Conservation (phyloP, 108 stramenopile species). For the Fistulifera pelliculosa region DNA sequence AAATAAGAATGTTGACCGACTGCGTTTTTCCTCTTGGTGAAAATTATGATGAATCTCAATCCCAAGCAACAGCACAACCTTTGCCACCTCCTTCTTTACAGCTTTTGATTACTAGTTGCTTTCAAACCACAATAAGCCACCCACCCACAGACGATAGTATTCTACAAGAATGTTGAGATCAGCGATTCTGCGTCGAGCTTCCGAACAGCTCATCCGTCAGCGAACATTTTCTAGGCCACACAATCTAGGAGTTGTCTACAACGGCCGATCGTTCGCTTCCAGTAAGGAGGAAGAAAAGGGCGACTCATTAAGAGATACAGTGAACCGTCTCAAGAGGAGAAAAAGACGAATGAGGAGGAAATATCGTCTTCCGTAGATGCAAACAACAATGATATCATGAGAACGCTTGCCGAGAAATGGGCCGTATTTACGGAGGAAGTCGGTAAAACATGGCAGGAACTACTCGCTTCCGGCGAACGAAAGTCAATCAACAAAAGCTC, state of each 20-base stretch:
- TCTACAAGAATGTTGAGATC: neutral
- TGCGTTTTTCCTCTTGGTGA: neutral
- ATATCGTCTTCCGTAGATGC: neutral
- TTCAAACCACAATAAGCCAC: too few species aligned
- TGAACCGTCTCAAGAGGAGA: neutral
- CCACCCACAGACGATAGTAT: too few species aligned
- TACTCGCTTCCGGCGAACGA: constrained; percentile 58
- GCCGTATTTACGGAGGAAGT: constrained; percentile 41
- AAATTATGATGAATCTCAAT: neutral
- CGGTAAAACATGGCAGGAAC: constrained; percentile 68
- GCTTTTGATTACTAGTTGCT: too few species aligned
- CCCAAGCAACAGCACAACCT: neutral
- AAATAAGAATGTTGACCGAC: too few species aligned
- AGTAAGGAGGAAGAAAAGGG: neutral
- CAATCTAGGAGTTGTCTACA: neutral
- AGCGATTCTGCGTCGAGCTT: neutral
- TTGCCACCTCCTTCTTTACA: neutral
- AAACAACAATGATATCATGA: neutral
- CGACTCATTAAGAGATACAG: constrained; percentile 17
- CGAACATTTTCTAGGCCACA: neutral
- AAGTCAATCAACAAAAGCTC: constrained; percentile 75
- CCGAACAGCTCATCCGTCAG: neutral
- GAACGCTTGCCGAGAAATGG: constrained; percentile 14
- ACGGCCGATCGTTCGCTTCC: neutral
- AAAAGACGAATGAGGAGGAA: neutral